Percentiles rank a stretch among this genome's conserved stretches.
These are phyloP conservation scores for Cercophora scortea DNA, from an alignment of 495 filamentous ascomycete genomes.

Conservation along the genomic window DNA sequence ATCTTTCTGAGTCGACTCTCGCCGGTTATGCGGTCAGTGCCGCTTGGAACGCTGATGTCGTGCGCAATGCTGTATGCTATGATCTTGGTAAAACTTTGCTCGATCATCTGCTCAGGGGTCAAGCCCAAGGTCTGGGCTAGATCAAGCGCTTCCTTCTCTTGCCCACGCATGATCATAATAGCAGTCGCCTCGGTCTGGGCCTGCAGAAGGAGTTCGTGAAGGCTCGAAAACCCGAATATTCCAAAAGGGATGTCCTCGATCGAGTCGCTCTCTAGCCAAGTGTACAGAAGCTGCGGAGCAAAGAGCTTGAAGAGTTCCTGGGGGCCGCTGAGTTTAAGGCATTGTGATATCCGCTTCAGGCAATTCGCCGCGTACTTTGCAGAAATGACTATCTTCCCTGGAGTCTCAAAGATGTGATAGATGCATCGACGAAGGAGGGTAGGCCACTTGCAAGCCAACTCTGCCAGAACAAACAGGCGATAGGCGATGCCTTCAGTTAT, in stretches of 20 bases:
- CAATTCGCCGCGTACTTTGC: slow-evolving; percentile 63
- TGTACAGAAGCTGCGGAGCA: slow-evolving; percentile 84
- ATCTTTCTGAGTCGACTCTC: slow-evolving; percentile 61
- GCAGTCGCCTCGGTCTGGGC: slow-evolving; percentile 74
- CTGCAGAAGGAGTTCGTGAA: slow-evolving; percentile 61
- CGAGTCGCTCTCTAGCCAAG: slow-evolving; percentile 66
- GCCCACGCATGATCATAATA: slow-evolving; percentile 76
- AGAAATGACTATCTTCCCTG: slow-evolving; percentile 57
- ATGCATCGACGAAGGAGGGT: slow-evolving; percentile 75
- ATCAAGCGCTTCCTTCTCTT: slow-evolving; percentile 51
- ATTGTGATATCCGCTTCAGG: slow-evolving; percentile 53
- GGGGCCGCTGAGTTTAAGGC: slow-evolving; percentile 54
- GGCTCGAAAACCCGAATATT: slow-evolving; percentile 68
- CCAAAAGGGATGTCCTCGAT: slow-evolving; percentile 65
- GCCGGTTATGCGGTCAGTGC: slow-evolving; percentile 49
- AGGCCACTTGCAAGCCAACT: slow-evolving; percentile 70
- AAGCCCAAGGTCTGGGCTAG: slow-evolving; percentile 51
- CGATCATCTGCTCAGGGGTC: slow-evolving; percentile 49
- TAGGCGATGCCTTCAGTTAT: slow-evolving; percentile 80
- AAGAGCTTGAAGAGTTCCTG: slow-evolving; percentile 78
- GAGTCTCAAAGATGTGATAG: slow-evolving; percentile 87
- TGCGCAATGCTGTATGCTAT: slow-evolving; percentile 77
- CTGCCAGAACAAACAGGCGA: slow-evolving; percentile 65
- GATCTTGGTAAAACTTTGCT: slow-evolving; percentile 66
- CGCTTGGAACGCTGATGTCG: slow-evolving; percentile 58